Conservation (phyloP, 2,329 filamentous ascomycete genomes). For the Calonectria naviculata region DNA sequence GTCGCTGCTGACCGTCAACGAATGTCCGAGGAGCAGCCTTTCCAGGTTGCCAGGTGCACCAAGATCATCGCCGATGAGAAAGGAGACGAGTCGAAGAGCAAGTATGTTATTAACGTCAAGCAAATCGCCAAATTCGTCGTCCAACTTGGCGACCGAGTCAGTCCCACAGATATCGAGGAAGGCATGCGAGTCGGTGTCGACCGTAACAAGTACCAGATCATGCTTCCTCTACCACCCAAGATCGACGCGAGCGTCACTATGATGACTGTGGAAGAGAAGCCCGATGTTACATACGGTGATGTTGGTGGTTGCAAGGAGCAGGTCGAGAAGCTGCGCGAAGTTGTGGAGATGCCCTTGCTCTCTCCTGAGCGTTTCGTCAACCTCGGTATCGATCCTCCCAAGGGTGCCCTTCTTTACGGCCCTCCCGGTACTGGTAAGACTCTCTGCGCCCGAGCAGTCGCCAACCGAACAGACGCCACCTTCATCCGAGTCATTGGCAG, state of each 20-base stretch:
- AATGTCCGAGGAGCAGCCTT: slow-evolving; percentile 97
- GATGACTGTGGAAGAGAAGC: slow-evolving; percentile 99
- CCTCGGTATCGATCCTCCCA: slow-evolving; percentile 98
- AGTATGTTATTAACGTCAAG: slow-evolving; percentile 99
- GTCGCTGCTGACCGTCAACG: slow-evolving; percentile 97
- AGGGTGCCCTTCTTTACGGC: slow-evolving; percentile 95
- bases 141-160: slow-evolving; percentile 95
- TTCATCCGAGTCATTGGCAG: slow-evolving; percentile 99
- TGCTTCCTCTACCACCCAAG: slow-evolving; percentile 95
- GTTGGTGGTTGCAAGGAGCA: slow-evolving; percentile 99
- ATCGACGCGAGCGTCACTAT: slow-evolving; percentile 99
- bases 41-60: slow-evolving; percentile 97
- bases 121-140: slow-evolving; percentile 99
- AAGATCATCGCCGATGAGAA: slow-evolving; percentile 99
- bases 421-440: slow-evolving; percentile 99
- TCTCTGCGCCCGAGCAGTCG: slow-evolving; percentile 94
- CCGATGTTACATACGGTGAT: slow-evolving; percentile 98
- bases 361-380: slow-evolving; percentile 98
- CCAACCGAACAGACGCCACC: slow-evolving; percentile 97
- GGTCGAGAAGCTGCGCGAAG: slow-evolving; percentile 98
- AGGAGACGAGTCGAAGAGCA: slow-evolving; percentile 93
- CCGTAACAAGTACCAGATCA: slow-evolving; percentile 98
- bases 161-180: slow-evolving; percentile 98
- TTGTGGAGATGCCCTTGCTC: slow-evolving; percentile 97
- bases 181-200: slow-evolving; percentile 99